A percentile compares a stretch with the other conserved stretches of the same genome.
Evolutionary conservation across 108 stramenopile species (phyloP).

Genomic region (Schizochytrium sp.): DNA sequence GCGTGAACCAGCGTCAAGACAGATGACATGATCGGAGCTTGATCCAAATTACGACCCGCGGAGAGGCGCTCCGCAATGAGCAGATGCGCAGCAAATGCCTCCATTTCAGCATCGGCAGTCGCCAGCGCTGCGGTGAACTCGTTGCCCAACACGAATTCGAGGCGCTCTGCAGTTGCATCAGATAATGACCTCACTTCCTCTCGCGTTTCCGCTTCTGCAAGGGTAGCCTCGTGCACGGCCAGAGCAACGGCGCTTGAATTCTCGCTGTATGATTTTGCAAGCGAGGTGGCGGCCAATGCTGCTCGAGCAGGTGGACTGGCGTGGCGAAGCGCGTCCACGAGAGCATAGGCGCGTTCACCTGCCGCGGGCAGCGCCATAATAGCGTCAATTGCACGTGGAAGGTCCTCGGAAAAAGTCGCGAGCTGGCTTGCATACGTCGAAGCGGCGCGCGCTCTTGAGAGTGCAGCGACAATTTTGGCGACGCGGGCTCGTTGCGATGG

Average conservation of each 20-base stretch:
- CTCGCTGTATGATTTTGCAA: no score
- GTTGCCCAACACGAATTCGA: not conserved
- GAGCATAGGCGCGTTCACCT: not conserved
- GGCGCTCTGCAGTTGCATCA: not conserved
- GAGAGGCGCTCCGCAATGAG: not conserved
- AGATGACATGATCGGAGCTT: not conserved
- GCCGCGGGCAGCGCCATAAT: not conserved
- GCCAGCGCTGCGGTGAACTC: not conserved
- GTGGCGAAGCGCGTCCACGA: not conserved
- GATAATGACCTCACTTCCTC: not conserved
- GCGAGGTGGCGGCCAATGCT: no score
- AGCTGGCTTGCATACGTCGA: not conserved
- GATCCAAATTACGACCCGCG: not conserved
- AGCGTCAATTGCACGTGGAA: not conserved
- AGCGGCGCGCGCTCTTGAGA: not conserved
- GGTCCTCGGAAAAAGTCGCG: not conserved
- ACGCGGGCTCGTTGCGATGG: not conserved
- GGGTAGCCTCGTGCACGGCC: no score
- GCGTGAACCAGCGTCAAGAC: not conserved
- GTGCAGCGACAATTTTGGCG: not conserved
- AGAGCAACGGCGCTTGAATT: no score
- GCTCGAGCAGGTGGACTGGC: not conserved
- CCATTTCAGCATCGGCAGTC: not conserved
- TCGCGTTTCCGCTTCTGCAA: no score
- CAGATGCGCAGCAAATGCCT: not conserved